phyloP scores from a whole-genome alignment of 78 protist genomes.

The Acrasis kona region DNA sequence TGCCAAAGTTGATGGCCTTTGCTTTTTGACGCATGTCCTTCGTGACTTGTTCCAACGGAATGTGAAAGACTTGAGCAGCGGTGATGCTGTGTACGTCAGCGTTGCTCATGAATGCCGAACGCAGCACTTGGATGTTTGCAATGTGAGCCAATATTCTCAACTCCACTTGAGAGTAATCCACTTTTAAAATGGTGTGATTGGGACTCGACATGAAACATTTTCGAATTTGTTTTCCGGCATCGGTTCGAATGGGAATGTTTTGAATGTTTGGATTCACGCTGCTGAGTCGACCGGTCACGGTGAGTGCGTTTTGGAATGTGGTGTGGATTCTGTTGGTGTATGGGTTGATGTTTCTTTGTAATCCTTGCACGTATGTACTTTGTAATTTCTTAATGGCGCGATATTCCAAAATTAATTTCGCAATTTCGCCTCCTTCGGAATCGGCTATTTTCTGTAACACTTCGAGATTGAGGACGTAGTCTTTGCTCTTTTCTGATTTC shows the following conservation, averaged over 20 bases:
- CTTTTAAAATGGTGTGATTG: neutral
- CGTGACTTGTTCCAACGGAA: slow-evolving; percentile 4
- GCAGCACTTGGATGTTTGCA: neutral
- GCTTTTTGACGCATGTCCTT: slow-evolving; percentile 12
- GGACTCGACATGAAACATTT: neutral
- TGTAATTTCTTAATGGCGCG: neutral
- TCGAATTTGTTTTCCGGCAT: neutral
- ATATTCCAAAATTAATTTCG: neutral
- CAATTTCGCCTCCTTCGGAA: neutral
- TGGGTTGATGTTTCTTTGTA: neutral
- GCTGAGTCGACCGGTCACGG: neutral
- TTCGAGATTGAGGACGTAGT: neutral
- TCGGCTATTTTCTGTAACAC: neutral
- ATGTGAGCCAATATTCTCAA: slow-evolving; percentile 1
- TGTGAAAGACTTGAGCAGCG: slow-evolving; percentile 3
- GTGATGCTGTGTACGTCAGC: neutral
- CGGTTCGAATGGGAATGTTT: neutral
- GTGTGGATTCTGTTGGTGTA: neutral
- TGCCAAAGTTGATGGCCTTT: slow-evolving; percentile 26
- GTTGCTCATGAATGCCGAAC: neutral
- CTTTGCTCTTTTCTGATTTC: neutral
- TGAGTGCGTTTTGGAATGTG: slow-evolving; percentile 5
- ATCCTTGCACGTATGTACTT: neutral
- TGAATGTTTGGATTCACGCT: neutral
- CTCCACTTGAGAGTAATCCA: slow-evolving; percentile 5